Base-by-base conservation (phyloP, 2,329 filamentous ascomycete species). In the Apiospora aurea region DNA sequence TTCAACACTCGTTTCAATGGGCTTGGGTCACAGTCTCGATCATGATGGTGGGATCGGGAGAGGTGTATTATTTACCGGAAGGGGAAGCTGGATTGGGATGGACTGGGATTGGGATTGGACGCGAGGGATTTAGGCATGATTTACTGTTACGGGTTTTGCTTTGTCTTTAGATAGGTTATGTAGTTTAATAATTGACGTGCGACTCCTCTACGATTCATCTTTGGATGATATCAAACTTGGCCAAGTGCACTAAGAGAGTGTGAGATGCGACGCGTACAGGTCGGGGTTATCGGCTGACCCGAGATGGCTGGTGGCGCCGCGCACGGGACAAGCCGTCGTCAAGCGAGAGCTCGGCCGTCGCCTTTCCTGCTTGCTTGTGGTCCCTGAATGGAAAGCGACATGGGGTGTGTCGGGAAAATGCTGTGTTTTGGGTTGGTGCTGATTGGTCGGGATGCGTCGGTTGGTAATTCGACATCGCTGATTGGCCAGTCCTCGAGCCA, bases 111-210 rank as follows among this genome's bases (percentile, higher is more conserved):
- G 26, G 26, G 26, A 29, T 3, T 16, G 44, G 44, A 46, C 44
- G 44, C 44, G 14, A 18, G 4, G 14, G 21, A n/a, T 38, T 21
- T 21, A 5, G 51, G 18, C 7, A 2, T 26, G 26, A 18, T 21
- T 21, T 21, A 38, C 7, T 61, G 26, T 29, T 29, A 29, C 26
- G 29, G 53, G 6, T 38, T 61, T 61, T 34, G 53, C 18, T 61
- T 61, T 61, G 53, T 61, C 29, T 61, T 38, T 61, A 61, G 53
- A 61, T 61, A 61, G 26, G 34, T 61, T 61, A 61, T 14, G 34
- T 61, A 38, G 53, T 38, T 29, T 61, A 61, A 61, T 61, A 61
- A 61, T 61, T 38, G 16, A 61, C 16, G 18, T 38, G 16, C 29
- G 29, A 38, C 53, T 61, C 16, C 26, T 29, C 24, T 21, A 53